Base-by-base conservation (phyloP, 1,284 basidiomycete genomes). In the Ganoderma leucocontextum region DNA sequence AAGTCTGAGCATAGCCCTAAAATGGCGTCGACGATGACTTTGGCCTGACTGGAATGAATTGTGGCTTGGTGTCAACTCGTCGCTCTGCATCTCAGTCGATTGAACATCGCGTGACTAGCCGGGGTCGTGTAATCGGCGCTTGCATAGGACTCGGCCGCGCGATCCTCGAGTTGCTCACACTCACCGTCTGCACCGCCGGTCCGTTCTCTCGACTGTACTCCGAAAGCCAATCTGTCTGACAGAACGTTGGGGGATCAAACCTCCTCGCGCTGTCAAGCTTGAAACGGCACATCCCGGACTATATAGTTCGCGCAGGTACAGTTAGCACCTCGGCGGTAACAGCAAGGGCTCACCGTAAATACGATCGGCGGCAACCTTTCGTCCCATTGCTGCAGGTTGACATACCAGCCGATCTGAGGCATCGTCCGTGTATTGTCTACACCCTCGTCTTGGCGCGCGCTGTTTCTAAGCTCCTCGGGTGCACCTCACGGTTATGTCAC, bases 171-270 rank as follows among this genome's bases (percentile, higher is more conserved):
- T 19, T 44, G 6, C 7, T 41, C 41, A 17, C 4, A 13, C 13
- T 15, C 41, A 17, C 19, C 19, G 6, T n/a, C 42, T 49, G 22
- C 22, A 12, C 22, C 13, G 22, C 47, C 19, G 22, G 2, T 49
- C 47, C n/a, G 10, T 47, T 13, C 22, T 25, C 47, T 49, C 47
- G 8, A 25, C 22, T 49, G 47, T 49, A 25, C 25, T 49, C 47
- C 8, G n/a, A 49, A 49, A 49, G 22, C 12, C 47, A 49, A 49
- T 22, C 25, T 49, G 22, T 22, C 47, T 22, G 47, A 25, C 44
- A n/a, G 44, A 47, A 47, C 44, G 44, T 47, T 49, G 13, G 22
- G 22, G 47, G 47, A 49, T 49, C 47, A 49, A 49, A 49, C 47
- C 22, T 25, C 22, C 8, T 49, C 4, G 22, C 10, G 47, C 47